Evolutionary conservation across 495 filamentous ascomycete genomes (phyloP).

Genomic region (Letharia columbiana): DNA sequence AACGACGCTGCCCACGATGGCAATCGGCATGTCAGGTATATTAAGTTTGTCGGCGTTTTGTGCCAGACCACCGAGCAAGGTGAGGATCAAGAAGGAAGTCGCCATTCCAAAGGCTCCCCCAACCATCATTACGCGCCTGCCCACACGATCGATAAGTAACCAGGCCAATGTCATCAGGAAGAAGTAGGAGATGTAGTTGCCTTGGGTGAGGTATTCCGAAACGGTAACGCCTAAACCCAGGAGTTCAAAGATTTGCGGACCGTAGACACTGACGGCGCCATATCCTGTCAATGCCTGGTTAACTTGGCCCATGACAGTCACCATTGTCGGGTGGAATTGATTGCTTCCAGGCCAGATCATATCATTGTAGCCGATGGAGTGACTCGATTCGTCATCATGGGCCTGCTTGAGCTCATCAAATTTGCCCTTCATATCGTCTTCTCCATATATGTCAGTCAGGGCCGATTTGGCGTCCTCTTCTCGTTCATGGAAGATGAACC

Average conservation of each 20-base stretch:
- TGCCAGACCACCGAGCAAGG: slow-evolving; percentile 39
- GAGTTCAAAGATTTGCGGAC: slow-evolving; percentile 50
- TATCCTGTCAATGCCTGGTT: slow-evolving; percentile 50
- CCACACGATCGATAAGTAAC: slow-evolving; percentile 43
- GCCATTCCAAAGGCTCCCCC: slow-evolving; percentile 38
- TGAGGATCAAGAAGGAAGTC: slow-evolving; percentile 38
- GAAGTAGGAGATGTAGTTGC: slow-evolving; percentile 49
- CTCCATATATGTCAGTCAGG: slow-evolving; percentile 38
- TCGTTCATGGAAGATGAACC: slow-evolving; percentile 39
- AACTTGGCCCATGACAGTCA: slow-evolving; percentile 50
- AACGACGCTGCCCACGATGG: slow-evolving; percentile 37
- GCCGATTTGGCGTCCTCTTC: slow-evolving; percentile 37
- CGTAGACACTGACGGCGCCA: slow-evolving; percentile 50
- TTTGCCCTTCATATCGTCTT: slow-evolving; percentile 37
- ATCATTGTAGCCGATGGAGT: slow-evolving; percentile 39
- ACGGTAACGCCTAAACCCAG: slow-evolving; percentile 38
- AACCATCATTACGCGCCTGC: slow-evolving; percentile 45
- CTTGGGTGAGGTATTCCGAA: slow-evolving; percentile 44
- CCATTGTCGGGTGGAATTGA: slow-evolving; percentile 45
- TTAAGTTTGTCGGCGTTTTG: slow-evolving; percentile 28
- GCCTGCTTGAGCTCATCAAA: slow-evolving; percentile 39
- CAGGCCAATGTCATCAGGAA: slow-evolving; percentile 47
- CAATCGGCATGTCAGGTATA: slow-evolving; percentile 33
- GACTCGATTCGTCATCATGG: slow-evolving; percentile 40
- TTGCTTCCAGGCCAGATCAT: slow-evolving; percentile 38